Evolutionary conservation across 345 rosid species (phyloP).

Genomic region (Euphorbia peplus): DNA sequence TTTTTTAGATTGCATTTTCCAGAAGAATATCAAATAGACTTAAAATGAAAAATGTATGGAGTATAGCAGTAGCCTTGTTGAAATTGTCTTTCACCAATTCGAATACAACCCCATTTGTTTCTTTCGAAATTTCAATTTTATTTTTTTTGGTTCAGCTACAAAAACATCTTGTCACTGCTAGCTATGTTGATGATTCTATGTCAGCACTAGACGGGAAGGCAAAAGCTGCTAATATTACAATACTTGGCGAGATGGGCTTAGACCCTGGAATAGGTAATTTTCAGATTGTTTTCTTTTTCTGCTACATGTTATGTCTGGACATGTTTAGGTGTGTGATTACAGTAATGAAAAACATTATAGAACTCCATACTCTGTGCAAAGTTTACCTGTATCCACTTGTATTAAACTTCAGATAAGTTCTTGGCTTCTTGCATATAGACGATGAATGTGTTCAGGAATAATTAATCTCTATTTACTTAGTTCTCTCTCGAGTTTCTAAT

Average conservation of each 20-base stretch:
- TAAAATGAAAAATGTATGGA: background rate
- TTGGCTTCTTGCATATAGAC: background rate
- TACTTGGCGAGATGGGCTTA: conserved; percentile 97
- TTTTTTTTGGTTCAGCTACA: conserved; percentile 50
- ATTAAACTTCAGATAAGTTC: background rate
- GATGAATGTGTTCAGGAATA: no score
- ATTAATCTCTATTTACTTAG: no score
- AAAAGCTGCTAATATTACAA: conserved; percentile 67
- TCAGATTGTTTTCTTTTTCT: background rate
- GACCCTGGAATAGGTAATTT: conserved; percentile 94
- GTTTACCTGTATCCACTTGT: background rate
- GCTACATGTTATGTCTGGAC: background rate
- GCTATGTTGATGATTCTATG: conserved; percentile 79
- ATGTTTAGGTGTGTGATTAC: background rate
- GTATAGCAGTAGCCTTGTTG: background rate
- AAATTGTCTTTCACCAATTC: background rate
- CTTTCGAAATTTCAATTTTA: background rate
- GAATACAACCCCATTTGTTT: background rate
- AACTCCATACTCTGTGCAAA: background rate
- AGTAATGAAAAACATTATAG: background rate
- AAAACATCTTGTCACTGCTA: conserved; percentile 92
- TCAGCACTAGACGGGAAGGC: conserved; percentile 64
- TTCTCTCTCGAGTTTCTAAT: no score
- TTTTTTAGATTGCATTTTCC: background rate
- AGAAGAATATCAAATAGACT: background rate